Evolutionary conservation across 176 grass and related monocot genomes (phyloP).

Genomic region (Aechmea fasciata): DNA sequence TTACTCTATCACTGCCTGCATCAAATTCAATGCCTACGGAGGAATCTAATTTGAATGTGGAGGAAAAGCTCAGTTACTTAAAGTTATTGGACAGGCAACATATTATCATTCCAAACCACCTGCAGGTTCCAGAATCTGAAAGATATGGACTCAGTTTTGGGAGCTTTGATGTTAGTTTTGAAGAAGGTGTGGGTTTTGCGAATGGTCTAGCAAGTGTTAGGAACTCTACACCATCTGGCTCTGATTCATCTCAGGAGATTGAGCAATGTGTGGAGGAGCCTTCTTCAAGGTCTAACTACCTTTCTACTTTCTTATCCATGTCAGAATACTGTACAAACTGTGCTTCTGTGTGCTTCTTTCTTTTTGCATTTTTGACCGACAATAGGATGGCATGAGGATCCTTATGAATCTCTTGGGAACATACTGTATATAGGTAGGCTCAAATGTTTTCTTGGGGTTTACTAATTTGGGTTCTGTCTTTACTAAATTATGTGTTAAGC

Average conservation of each 20-base stretch:
- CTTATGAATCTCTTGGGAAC: no score
- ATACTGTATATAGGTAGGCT: no score
- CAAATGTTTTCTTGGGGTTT: no score
- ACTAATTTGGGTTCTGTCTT: no score
- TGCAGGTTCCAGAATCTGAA: conserved; percentile 77
- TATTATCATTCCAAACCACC: conserved; percentile 85
- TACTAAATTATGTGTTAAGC: no score
- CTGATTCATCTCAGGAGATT: conserved; percentile 30
- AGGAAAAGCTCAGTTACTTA: conserved; percentile 33
- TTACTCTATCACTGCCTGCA: conserved; percentile 29
- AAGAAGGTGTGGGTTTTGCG: conserved; percentile 13
- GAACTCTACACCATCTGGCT: conserved; percentile 25
- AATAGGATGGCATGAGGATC: no score
- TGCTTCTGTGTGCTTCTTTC: no score
- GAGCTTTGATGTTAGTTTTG: conserved; percentile 63
- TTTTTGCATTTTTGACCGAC: no score
- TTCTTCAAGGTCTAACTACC: conserved; percentile 34
- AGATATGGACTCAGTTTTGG: conserved; percentile 84
- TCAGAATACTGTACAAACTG: neutral
- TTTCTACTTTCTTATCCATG: neutral
- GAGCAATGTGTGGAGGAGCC: conserved; percentile 29
- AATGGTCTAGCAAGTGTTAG: conserved; percentile 34
- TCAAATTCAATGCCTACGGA: conserved; percentile 26
- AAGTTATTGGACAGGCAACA: conserved; percentile 51
- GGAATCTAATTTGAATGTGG: conserved; percentile 21